A percentile compares a stretch with the other conserved stretches of the same genome.
Evolutionary conservation across 345 rosid species (phyloP).

Genomic region (Arabidopsis suecica): DNA sequence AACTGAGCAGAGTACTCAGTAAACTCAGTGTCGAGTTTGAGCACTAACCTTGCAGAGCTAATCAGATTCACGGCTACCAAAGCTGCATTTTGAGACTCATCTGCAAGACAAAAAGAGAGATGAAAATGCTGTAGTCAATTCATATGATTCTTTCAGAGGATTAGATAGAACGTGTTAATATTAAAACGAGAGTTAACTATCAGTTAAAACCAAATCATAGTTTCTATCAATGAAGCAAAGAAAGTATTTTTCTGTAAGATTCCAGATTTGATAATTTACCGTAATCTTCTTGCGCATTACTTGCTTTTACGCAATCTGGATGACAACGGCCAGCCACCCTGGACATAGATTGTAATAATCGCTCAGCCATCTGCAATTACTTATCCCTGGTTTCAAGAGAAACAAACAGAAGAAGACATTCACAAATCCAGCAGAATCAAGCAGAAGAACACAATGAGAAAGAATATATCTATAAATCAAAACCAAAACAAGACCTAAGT

Average conservation of each 20-base stretch:
- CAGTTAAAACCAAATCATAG: neutral
- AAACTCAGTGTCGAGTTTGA: neutral
- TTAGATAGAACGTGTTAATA: neutral
- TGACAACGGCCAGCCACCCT: neutral
- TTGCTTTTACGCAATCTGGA: slow-evolving; percentile 23
- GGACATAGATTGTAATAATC: neutral
- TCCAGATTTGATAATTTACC: slow-evolving; percentile 8
- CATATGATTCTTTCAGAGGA: neutral
- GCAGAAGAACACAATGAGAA: neutral
- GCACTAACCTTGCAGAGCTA: slow-evolving; percentile 25
- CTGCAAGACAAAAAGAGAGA: slow-evolving; percentile 1
- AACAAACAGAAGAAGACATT: neutral
- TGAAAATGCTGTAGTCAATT: neutral
- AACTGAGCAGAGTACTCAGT: slow-evolving; percentile 38
- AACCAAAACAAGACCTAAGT: neutral
- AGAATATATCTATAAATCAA: neutral
- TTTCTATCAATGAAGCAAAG: too few species aligned
- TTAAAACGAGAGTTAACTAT: neutral
- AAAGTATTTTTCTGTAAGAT: too few species aligned
- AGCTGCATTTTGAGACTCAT: slow-evolving; percentile 26
- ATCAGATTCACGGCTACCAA: slow-evolving; percentile 4
- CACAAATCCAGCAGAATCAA: neutral
- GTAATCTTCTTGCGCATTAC: neutral
- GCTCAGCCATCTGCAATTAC: neutral
- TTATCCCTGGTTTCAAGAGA: neutral